Base-by-base conservation (phyloP, 495 filamentous ascomycete genomes). In the Penicilliopsis zonata region DNA sequence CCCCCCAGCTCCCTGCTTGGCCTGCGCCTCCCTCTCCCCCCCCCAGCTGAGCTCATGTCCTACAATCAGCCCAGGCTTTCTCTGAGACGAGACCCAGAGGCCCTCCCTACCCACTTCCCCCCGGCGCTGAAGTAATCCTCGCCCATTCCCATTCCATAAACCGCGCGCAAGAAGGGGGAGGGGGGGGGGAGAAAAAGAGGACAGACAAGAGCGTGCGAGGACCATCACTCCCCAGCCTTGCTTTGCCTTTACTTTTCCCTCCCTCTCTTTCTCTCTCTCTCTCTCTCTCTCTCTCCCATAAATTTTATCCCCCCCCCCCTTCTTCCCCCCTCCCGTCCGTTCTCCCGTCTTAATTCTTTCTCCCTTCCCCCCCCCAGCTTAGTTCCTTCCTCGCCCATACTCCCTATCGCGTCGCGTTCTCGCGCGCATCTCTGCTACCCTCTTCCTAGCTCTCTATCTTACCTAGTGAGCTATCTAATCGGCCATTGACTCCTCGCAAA, bases 151-250 rank as follows among this genome's bases (percentile, higher is more conserved):
- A 34, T 37, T 37, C 42, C 42, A 37, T 23, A 34, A 23, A 33
- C 24, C 30, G 15, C 33, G 39, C 42, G 36, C 43, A 46, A 46
- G 45, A 10, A 23, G 10, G 6, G 21, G 10, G 6, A 6, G 21
- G 21, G 10, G 21, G 21, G 6, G 6, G 10, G 21, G 10, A 23
- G 21, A 23, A n/a, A n/a, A n/a, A n/a, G n/a, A n/a, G n/a, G n/a
- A n/a, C n/a, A n/a, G n/a, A n/a, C n/a, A n/a, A n/a, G n/a, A n/a
- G n/a, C n/a, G n/a, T n/a, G n/a, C n/a, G n/a, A n/a, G n/a, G n/a
- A n/a, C 44, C 42, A 35, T 44, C 41, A 37, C 23, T 25, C 27
- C 35, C 44, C 45, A 46, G 44, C 44, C 43, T 40, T 52, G 27
- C 15, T 13, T 32, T 42, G 44, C 40, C 40, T 46, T 42, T 35